phyloP scores from a whole-genome alignment of 371 early-diverging fungal genomes.

The Syncephalis plumigaleata region DNA sequence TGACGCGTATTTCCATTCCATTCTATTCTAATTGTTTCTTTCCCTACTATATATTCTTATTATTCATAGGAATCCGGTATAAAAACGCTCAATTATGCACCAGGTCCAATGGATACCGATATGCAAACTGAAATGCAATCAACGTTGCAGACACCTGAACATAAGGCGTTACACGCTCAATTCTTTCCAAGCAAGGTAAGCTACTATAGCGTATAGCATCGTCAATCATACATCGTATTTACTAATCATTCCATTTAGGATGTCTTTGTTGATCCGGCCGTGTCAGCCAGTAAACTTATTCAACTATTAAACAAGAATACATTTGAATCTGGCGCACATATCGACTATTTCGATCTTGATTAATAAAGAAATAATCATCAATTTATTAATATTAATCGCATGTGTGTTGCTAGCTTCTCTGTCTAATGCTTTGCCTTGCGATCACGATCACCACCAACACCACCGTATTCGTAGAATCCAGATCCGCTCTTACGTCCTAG shows the following conservation, averaged over 20 bases:
- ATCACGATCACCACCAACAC: no score
- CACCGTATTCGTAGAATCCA: conserved; percentile 71
- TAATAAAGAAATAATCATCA: no score
- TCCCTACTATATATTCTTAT: neutral
- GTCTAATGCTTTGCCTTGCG: no score
- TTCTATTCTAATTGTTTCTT: neutral
- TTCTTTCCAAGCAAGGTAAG: conserved; percentile 33
- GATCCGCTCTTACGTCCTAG: conserved; percentile 80
- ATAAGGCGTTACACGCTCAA: conserved; percentile 31
- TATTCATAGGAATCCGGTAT: neutral
- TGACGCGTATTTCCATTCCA: no score
- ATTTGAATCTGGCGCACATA: conserved; percentile 56
- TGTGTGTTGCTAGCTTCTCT: no score
- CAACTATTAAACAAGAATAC: conserved; percentile 25
- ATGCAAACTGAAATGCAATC: conserved; percentile 69
- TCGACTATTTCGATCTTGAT: conserved; percentile 57
- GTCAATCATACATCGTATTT: conserved; percentile 6
- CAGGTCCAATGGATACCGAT: conserved; percentile 77
- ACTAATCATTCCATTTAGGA: conserved; percentile 14
- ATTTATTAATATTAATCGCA: no score
- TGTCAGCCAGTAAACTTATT: conserved; percentile 43
- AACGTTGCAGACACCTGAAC: conserved; percentile 53
- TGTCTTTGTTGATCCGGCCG: conserved; percentile 51
- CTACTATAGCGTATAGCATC: neutral
- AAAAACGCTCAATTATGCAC: conserved; percentile 67